Conservation (phyloP, 108 stramenopile genomes). For the Pseudonitzschia delicatissima region DNA sequence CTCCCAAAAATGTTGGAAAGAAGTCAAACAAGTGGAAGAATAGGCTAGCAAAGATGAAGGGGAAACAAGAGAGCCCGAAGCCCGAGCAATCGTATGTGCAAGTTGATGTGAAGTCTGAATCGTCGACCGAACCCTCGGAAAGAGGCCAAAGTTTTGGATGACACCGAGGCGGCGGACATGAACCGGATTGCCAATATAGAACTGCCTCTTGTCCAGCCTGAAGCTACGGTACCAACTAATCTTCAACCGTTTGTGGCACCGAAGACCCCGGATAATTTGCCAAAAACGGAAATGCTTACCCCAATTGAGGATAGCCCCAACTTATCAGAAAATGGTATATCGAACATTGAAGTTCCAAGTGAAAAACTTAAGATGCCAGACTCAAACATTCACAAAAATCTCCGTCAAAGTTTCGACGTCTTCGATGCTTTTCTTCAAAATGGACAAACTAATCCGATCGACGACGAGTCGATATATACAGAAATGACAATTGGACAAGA, state of each 20-base stretch:
- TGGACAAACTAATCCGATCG: not conserved
- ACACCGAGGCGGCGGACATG: no score
- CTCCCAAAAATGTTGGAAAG: not conserved
- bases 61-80: not conserved
- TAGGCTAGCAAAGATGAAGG: constrained; percentile 1
- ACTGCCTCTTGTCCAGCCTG: no score
- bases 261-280: no score
- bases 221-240: no score
- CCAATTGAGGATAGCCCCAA: no score
- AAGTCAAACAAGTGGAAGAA: constrained; percentile 18
- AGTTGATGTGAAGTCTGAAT: not conserved
- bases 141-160: no score
- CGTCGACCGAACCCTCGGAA: not conserved
- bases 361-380: not conserved
- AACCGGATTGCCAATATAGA: no score
- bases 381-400: constrained; percentile 13
- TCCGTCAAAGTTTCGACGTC: constrained; percentile 27
- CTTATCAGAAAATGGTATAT: no score
- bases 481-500: constrained; percentile 26
- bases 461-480: constrained; percentile 19
- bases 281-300: no score
- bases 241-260: no score
- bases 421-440: constrained; percentile 28
- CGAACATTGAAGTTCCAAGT: no score
- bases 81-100: no score